phyloP scores from a whole-genome alignment of 371 early-diverging fungal species.

The Rhizomucor pusillus region DNA sequence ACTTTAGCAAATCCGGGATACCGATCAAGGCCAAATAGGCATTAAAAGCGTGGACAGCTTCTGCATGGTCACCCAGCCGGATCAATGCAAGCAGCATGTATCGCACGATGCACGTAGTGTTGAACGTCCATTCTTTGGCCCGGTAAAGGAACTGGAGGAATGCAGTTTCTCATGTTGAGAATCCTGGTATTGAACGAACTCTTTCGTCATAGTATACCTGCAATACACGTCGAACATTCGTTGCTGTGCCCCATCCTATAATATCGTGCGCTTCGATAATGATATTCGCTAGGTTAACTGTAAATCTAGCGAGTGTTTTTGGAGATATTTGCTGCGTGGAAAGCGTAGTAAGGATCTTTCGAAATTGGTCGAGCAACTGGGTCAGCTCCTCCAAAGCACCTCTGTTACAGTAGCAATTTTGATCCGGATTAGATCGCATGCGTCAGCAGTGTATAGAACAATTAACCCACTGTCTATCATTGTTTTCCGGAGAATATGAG shows the following conservation, averaged over 20 bases:
- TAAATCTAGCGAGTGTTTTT: background rate
- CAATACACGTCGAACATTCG: slow-evolving; percentile 23
- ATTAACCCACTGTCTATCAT: too few species aligned
- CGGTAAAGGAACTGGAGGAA: slow-evolving; percentile 56
- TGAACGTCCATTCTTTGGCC: slow-evolving; percentile 65
- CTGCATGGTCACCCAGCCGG: slow-evolving; percentile 72
- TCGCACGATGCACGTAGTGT: slow-evolving; percentile 69
- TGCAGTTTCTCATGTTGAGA: too few species aligned
- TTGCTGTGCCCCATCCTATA: slow-evolving; percentile 38
- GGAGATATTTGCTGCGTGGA: background rate
- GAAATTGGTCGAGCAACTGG: slow-evolving; percentile 6
- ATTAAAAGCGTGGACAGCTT: slow-evolving; percentile 66
- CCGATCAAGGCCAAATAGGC: slow-evolving; percentile 60
- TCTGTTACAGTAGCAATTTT: background rate
- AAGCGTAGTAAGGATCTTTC: slow-evolving; percentile 11
- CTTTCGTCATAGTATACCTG: slow-evolving; percentile 23
- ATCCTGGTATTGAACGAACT: too few species aligned
- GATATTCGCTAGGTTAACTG: slow-evolving; percentile 20
- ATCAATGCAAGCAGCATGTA: slow-evolving; percentile 60
- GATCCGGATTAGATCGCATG: too few species aligned
- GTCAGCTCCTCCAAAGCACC: slow-evolving; percentile 12
- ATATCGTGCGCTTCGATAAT: slow-evolving; percentile 28
- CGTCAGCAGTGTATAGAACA: too few species aligned
- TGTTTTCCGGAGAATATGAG: slow-evolving; percentile 24
- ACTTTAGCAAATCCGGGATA: slow-evolving; percentile 34